Base-by-base conservation (phyloP, 106 monocot genomes). In the Allium sativum region DNA sequence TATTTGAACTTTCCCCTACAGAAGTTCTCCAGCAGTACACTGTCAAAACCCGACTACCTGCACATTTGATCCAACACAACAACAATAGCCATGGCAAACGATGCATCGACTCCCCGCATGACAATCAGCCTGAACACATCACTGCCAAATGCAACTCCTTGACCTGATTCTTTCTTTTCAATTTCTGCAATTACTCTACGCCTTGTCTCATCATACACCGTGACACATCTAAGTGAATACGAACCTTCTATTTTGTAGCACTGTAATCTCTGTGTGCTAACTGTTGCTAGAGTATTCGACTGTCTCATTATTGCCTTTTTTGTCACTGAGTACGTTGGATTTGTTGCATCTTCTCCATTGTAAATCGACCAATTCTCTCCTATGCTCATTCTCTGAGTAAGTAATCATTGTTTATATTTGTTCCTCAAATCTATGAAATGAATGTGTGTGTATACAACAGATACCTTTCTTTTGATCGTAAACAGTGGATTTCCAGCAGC, bases 11-110 rank as follows among this genome's bases (percentile, higher is more conserved):
- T 31, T 31, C 31, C 31, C 1, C 31, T 31, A 31, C 1, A 31
- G 5, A 31, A 31, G 31, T 31, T 31, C 31, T 31, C 31, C 31
- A 31, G 31, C 31, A 31, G 31, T 50, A 50, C 48, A 50, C 3
- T 15, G 6, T 12, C 48, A 50, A 15, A 50, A 50, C 8, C 48
- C 48, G 8, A 50, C 15, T 50, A 12, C 48, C 48, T 6, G 1
- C 8, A 82, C 85, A 90, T 85, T 64, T 85, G 82, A 19, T 90
- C 90, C 48, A 90, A 62, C 10, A 77, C 46, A 43, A 90, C 70
- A 9, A 90, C 82, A 47, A 82, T 64, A 19, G 82, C 85, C 86
- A 87, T 87, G 44, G 79, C 76, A 6, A 79, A 21, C 15, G 54
- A 15, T 6, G 54, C 40, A 16, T 76, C 70, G 12, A 87, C 16